Base-by-base conservation (phyloP, 2,329 filamentous ascomycete species). In the Neopestalotiopsis clavispora region DNA sequence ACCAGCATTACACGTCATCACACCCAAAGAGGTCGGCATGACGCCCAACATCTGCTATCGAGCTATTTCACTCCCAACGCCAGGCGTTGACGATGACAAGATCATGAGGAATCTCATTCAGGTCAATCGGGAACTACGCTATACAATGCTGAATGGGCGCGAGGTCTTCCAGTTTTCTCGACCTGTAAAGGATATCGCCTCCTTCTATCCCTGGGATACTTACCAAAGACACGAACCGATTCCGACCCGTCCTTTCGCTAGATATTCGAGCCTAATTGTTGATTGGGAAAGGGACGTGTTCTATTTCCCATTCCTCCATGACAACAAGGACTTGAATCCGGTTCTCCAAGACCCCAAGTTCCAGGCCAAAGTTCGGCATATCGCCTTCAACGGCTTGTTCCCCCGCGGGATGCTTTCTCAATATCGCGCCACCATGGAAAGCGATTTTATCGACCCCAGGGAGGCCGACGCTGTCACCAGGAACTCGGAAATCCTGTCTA, bases 271-370 rank as follows among this genome's bases (percentile, higher is more conserved):
- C n/a, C 32, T 60, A 9, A 30, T 60, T 34, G 57, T 60, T 12
- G 23, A 60, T 23, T 60, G 57, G 57, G 57, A 30, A n/a, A 60
- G 10, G 14, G 57, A 60, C 20, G 14, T 60, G 28, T 60, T 60
- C 28, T 60, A 60, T 30, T 60, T 60, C 10, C 23, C 23, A 10
- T 60, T 14, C 20, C 14, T 13, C 23, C 17, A 52, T 52, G 45
- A 52, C 45, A 17, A 9, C 3, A n/a, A n/a, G n/a, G 14, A n/a
- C 6, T 10, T 17, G 5, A 17, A 23, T 17, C 17, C 7, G 9
- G 7, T 52, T 10, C 6, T 52, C 9, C 17, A n/a, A n/a, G 17
- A 52, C 5, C 45, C 45, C 1, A 1, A 20, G n/a, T 52, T 52
- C 45, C 14, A 52, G 45, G 45, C 45, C 14, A 52, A 52, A 4